Base-by-base conservation (phyloP, 257 asterid species). In the Scutellaria baicalensis region DNA sequence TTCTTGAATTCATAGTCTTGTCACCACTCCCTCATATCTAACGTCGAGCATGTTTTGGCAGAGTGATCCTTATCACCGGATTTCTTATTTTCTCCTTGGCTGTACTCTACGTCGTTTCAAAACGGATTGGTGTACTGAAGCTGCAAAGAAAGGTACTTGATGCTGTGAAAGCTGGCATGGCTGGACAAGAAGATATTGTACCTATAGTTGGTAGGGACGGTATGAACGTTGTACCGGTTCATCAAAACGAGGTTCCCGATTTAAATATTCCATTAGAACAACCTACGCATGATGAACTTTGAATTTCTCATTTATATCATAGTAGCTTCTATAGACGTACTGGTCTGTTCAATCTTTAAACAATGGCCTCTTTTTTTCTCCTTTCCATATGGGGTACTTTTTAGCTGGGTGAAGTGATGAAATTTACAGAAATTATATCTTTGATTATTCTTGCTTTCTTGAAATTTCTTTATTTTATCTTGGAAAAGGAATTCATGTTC, bases 61-160 rank as follows among this genome's bases (percentile, higher is more conserved):
- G 99, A 82, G 73, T 88, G 72, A 89, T 91, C 67, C 42, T 94
- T 27, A 54, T 78, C 9, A 70, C 74, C 16, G 99, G 99, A 71
- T 91, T 89, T 78, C 67, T 83, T 61, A 43, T 86, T 7, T 91
- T 94, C 85, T 82, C 97, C 3, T 80, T 89, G 86, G 97, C 91
- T 21, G 99, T 89, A 43, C 89, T 93, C 13, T 93, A 86, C 31
- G 99, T 93, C 23, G 97, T 91, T 14, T 91, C 99, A 1, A 93
- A 93, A 84, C 96, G 97, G 56, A 66, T 93, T 6, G 99, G 99
- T 40, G 17, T 91, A 38, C 93, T 93, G 66, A 91, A 79, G 85
- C 80, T 93, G 85, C 97, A 93, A 77, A 87, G 95, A 52, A 82
- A 79, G 80, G 80, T 93, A 8, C 62, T 91, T 51, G 84, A 83